Evolutionary conservation across 371 early-diverging fungal genomes (phyloP), one percentile per base, ranked within the genome.

Genomic region (Actinomortierella ambigua): DNA sequence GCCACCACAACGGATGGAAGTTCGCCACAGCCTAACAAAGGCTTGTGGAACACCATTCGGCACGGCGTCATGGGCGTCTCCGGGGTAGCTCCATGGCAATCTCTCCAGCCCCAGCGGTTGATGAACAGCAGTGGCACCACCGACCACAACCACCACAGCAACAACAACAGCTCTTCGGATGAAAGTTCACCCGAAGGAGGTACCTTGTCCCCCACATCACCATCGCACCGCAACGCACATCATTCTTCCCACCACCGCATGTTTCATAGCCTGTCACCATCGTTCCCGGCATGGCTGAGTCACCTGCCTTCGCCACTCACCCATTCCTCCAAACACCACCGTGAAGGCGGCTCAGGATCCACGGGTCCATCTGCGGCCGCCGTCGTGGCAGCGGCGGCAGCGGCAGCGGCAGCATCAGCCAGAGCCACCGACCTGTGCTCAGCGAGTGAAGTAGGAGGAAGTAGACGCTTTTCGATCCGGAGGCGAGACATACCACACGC

Each of bases 31-130:
- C 15, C 29, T 50, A 41, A 62, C 11, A 73, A 73, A 40, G 66
- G 67, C 27, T 53, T 73, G 7, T 73, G 73, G 73, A 73, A 57
- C 42, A 67, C 63, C 27, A 66, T 73, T 39, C 50, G 73, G 18
- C 73, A 73, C 40, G 73, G 73, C 1, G 67, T 73, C 20, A 73
- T 73, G 73, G 73, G 73, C 9, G 73, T 73, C 6, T 73, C 73
- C 17, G 73, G 73, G 46, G 56, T 67, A 7, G n/a, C 60, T 4
- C 62, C 67, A 23, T 73, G 73, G 73, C 67, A 66, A 1, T 66
- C 62, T 14, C 43, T 73, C 26, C 58, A 66, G 26, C 50, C 66
- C 6, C 59, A 66, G 18, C 55, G 67, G 42, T 47, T 61, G 17
- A 18, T 52, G 8, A 63, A 49, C 50, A 27, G 26, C 4, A 66